phyloP scores from a whole-genome alignment of 2,329 filamentous ascomycete species.

The Apiospora pterosperma region DNA sequence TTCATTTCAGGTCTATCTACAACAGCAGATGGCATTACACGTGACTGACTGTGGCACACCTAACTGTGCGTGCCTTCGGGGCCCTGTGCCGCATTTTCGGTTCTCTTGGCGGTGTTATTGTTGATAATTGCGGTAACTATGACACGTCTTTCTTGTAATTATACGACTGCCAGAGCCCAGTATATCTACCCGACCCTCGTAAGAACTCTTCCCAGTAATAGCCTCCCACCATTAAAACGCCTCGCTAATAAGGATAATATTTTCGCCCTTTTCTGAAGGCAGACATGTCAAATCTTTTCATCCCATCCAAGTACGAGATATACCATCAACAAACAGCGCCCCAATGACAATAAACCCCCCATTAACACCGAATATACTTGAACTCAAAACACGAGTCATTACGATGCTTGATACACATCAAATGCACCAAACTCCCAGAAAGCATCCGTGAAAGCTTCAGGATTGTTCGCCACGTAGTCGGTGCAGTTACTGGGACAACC shows the following conservation, averaged over 20 bases:
- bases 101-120: no score
- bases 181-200: neutral
- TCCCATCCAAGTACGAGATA: neutral
- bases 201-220: neutral
- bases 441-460: slow-evolving; percentile 51
- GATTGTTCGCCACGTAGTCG: slow-evolving; percentile 56
- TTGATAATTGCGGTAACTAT: no score
- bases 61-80: no score
- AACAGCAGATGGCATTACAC: no score
- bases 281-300: neutral
- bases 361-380: neutral
- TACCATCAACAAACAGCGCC: neutral
- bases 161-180: neutral
- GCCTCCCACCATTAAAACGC: neutral
- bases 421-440: slow-evolving; percentile 65
- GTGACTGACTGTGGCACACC: no score
- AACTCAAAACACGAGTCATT: neutral
- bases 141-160: neutral
- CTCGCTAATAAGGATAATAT: neutral
- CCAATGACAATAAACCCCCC: neutral
- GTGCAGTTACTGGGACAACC: slow-evolving; percentile 53
- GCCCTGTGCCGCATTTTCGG: no score
- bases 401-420: slow-evolving; percentile 48
- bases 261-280: neutral
- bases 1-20: neutral